Conservation (phyloP, 768 basidiomycete genomes). For the Phallus indusiatus region DNA sequence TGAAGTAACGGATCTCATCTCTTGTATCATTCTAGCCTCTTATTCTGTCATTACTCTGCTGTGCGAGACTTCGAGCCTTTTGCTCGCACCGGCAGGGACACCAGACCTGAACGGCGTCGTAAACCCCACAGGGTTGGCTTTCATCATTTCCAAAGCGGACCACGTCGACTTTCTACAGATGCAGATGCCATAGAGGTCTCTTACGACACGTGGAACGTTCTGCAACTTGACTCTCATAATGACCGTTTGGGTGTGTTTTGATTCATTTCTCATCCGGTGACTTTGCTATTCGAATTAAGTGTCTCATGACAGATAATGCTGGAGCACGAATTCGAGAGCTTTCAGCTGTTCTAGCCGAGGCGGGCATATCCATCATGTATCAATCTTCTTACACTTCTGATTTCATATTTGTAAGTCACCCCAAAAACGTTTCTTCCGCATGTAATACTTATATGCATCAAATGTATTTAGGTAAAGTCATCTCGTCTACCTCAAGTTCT, state of each 20-base stretch:
- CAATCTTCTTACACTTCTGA: slow-evolving; percentile 78
- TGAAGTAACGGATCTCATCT: slow-evolving; percentile 4
- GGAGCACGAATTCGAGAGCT: slow-evolving; percentile 68
- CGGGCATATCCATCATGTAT: slow-evolving; percentile 74
- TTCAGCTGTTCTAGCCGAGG: slow-evolving; percentile 65
- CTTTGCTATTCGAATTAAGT: slow-evolving; percentile 2
- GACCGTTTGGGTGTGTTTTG: slow-evolving; percentile 49
- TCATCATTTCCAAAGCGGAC: slow-evolving; percentile 14
- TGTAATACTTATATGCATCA: not conserved
- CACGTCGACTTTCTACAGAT: not conserved
- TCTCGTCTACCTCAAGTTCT: slow-evolving; percentile 54
- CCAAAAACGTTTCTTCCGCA: not conserved
- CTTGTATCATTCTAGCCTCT: slow-evolving; percentile 21
- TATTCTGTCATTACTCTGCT: slow-evolving; percentile 54
- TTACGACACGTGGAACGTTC: slow-evolving; percentile 65
- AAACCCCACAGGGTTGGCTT: slow-evolving; percentile 30
- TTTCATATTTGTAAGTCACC: slow-evolving; percentile 59
- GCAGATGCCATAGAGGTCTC: slow-evolving; percentile 50
- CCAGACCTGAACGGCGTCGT: slow-evolving; percentile 22
- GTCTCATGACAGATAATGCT: slow-evolving; percentile 40
- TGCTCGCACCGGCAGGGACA: slow-evolving; percentile 45
- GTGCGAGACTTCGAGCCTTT: slow-evolving; percentile 53
- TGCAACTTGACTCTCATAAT: slow-evolving; percentile 75
- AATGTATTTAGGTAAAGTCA: slow-evolving; percentile 49
- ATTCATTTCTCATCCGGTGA: slow-evolving; percentile 4